Conservation (phyloP, 225 moss, liverwort and hornwort genomes). For the Takakia lepidozioides region DNA sequence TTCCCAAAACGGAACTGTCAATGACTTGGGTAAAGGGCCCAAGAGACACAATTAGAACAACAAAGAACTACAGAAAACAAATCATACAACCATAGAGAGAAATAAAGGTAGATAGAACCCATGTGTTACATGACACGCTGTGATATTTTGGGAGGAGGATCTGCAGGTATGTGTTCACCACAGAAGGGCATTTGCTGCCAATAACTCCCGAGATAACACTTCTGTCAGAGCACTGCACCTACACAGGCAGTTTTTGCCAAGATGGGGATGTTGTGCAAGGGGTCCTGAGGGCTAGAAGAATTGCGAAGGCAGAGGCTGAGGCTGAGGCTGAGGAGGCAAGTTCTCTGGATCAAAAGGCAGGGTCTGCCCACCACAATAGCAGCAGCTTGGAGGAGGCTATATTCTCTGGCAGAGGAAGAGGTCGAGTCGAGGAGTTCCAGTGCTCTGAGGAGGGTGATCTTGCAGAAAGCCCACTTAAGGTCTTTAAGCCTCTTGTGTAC, state of each 20-base stretch:
- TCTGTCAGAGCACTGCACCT: conserved; percentile 50
- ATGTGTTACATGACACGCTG: neutral
- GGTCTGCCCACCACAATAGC: conserved; percentile 16
- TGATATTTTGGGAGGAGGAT: neutral
- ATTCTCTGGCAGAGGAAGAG: conserved; percentile 13
- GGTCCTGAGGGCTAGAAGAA: conserved; percentile 21
- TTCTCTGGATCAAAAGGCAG: conserved; percentile 8
- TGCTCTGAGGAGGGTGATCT: conserved; percentile 8
- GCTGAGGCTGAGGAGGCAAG: conserved; percentile 25
- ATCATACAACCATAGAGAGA: too few species aligned
- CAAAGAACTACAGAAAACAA: too few species aligned
- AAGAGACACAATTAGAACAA: too few species aligned
- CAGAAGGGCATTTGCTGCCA: conserved; percentile 91
- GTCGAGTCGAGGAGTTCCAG: conserved; percentile 5
- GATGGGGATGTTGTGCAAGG: conserved; percentile 26
- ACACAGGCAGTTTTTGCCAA: conserved; percentile 48
- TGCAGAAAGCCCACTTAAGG: conserved; percentile 18
- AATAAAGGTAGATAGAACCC: neutral
- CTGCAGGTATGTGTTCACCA: conserved; percentile 89
- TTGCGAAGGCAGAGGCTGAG: conserved; percentile 29
- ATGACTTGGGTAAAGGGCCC: too few species aligned
- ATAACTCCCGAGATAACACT: conserved; percentile 69
- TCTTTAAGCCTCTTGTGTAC: conserved; percentile 5
- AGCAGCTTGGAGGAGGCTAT: conserved; percentile 18
- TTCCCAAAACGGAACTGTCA: too few species aligned